Conservation (phyloP, 345 rosid species). For the Syzygium jambos region DNA sequence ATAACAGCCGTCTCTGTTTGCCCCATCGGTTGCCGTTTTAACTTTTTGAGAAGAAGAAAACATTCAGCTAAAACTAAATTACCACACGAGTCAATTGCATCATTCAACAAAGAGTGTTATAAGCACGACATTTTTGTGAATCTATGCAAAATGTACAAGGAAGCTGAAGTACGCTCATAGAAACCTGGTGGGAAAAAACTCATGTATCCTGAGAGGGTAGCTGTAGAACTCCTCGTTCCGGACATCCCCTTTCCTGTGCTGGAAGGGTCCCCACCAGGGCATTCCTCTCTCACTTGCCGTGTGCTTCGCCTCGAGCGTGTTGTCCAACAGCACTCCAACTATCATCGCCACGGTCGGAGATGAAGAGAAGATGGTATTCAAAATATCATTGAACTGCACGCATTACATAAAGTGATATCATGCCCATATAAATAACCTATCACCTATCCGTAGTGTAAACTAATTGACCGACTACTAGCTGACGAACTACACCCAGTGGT, state of each 20-base stretch:
- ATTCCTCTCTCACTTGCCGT: conserved; percentile 50
- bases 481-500: neutral
- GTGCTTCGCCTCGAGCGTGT: conserved; percentile 52
- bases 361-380: conserved; percentile 85
- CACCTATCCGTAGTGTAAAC: neutral
- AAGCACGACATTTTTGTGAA: neutral
- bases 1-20: neutral
- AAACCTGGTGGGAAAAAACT: conserved; percentile 58
- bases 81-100: neutral
- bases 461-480: neutral
- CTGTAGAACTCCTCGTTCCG: conserved; percentile 79
- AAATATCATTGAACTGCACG: conserved; percentile 76
- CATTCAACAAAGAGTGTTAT: neutral
- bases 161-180: conserved; percentile 12
- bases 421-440: neutral
- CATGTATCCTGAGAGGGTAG: conserved; percentile 44
- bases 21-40: neutral
- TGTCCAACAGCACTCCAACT: conserved; percentile 60
- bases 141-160: neutral
- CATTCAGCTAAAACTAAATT: neutral
- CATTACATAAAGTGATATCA: neutral
- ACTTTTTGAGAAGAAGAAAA: neutral
- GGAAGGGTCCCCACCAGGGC: conserved; percentile 93
- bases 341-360: conserved; percentile 71
- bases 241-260: conserved; percentile 47